Conservation (phyloP, 2,329 filamentous ascomycete genomes). For the Alternaria arborescens region DNA sequence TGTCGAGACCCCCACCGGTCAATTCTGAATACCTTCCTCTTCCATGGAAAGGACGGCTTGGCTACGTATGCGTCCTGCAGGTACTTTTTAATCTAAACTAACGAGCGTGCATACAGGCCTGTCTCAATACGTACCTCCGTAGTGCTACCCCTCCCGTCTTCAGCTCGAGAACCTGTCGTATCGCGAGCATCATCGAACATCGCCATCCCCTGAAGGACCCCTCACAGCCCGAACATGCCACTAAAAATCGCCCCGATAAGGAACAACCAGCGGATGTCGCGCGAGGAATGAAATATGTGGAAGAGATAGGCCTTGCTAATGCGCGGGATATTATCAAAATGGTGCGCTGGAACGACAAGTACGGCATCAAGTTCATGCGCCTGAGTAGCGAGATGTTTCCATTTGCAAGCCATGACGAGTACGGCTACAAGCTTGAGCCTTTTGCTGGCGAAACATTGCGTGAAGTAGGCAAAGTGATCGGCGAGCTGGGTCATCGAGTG, state of each 20-base stretch:
- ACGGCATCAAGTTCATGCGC: conserved; percentile 90
- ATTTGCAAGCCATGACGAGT: conserved; percentile 86
- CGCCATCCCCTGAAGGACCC: conserved; percentile 82
- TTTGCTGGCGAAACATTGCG: conserved; percentile 82
- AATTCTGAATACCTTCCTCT: conserved; percentile 85
- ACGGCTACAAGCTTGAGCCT: conserved; percentile 83
- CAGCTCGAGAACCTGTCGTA: conserved; percentile 88
- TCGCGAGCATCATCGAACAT: conserved; percentile 89
- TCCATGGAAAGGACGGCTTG: conserved; percentile 88
- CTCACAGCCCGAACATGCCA: conserved; percentile 77
- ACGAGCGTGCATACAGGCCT: conserved; percentile 66
- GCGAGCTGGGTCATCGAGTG: conserved; percentile 80
- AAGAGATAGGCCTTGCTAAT: conserved; percentile 81
- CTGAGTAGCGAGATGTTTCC: conserved; percentile 97
- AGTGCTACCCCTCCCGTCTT: conserved; percentile 84
- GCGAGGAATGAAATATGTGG: conserved; percentile 75
- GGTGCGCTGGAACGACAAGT: conserved; percentile 89
- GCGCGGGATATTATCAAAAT: conserved; percentile 84
- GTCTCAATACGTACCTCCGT: conserved; percentile 90
- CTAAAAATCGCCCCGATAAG: conserved; percentile 86
- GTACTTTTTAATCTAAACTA: conserved; percentile 25
- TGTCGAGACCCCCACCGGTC: conserved; percentile 74
- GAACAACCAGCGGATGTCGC: conserved; percentile 70
- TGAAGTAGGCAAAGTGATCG: conserved; percentile 78
- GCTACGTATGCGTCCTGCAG: conserved; percentile 71